Conservation (phyloP, 2,329 filamentous ascomycete genomes). For the Aspergillus quadricinctus region DNA sequence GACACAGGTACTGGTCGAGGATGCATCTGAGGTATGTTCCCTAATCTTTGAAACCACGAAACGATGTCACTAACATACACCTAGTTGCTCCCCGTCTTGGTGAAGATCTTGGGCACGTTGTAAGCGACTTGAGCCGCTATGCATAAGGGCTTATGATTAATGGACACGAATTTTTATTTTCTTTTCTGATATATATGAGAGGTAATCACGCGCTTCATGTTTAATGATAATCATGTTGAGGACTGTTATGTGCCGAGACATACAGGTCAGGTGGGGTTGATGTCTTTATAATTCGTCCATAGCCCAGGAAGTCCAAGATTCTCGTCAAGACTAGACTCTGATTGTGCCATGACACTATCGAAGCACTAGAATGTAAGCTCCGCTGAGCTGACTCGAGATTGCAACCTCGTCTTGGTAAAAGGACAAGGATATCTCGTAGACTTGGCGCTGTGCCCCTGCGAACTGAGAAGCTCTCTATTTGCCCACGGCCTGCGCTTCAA, state of each 20-base stretch:
- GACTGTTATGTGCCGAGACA: conserved; percentile 55
- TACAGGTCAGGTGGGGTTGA: conserved; percentile 38
- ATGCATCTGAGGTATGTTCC: conserved; percentile 25
- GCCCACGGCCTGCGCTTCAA: neutral
- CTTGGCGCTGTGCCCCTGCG: neutral
- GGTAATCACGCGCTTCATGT: conserved; percentile 13
- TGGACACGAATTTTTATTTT: conserved; percentile 20
- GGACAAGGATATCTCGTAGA: neutral
- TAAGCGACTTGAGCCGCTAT: conserved; percentile 11
- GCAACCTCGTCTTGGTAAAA: neutral
- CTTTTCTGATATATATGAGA: conserved; percentile 4
- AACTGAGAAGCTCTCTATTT: neutral
- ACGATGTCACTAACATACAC: conserved; percentile 7
- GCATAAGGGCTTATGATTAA: conserved; percentile 20
- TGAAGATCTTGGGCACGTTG: conserved; percentile 26
- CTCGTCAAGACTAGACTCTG: neutral
- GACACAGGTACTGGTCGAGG: conserved; percentile 24
- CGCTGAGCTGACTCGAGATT: neutral
- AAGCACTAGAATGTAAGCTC: neutral
- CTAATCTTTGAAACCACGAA: neutral
- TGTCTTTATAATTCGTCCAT: conserved; percentile 2
- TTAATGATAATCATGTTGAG: conserved; percentile 37
- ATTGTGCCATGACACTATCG: neutral
- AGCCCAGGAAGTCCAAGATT: neutral
- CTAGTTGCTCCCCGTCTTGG: conserved; percentile 27